Evolutionary conservation across 2,329 filamentous ascomycete genomes (phyloP), one percentile per base, ranked within the genome.

Genomic region (Trichoderma polysporum): DNA sequence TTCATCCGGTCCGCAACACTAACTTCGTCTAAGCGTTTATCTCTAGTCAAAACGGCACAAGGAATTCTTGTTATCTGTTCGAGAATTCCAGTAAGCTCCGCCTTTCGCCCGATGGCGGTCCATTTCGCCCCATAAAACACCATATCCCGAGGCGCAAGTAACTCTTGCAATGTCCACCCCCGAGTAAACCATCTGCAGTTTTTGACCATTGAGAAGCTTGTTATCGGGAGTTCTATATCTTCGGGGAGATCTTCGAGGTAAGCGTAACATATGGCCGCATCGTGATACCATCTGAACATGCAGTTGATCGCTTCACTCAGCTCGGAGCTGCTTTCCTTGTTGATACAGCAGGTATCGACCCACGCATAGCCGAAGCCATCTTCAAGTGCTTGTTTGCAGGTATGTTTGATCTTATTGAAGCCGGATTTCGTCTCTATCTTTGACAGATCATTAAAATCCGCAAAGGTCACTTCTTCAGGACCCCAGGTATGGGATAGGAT

Each of bases 401-500:
- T 29, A 35, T 10, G 12, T n/a, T 15, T 33, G 6, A 62, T 52
- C 22, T 62, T 62, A 19, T 19, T n/a, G 31, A 49, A 62, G 3
- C 58, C 58, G 6, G 45, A 29, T 39, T 35, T 41, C 39, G 12
- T 35, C 22, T 22, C 15, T 39, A 25, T 10, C 45, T 22, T 17
- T 10, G 19, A 6, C 5, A 5, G 45, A 4, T 17, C 22, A n/a
- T 67, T 57, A n/a, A 70, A n/a, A 15, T 76, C 73, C 22, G 73
- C 69, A 29, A 75, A 74, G 3, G 68, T 69, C 0, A 77, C 70
- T 57, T 79, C 76, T 0, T 74, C 73, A 1, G 70, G 64, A 9
- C 70, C 72, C 76, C 78, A 79, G 0, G 75, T 78, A 53, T 79
- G 78, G 2, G 77, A 79, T 0, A 80, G 71, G 27, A 79, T 79